phyloP scores from a whole-genome alignment of 345 rosid species.

The Excoecaria agallocha region DNA sequence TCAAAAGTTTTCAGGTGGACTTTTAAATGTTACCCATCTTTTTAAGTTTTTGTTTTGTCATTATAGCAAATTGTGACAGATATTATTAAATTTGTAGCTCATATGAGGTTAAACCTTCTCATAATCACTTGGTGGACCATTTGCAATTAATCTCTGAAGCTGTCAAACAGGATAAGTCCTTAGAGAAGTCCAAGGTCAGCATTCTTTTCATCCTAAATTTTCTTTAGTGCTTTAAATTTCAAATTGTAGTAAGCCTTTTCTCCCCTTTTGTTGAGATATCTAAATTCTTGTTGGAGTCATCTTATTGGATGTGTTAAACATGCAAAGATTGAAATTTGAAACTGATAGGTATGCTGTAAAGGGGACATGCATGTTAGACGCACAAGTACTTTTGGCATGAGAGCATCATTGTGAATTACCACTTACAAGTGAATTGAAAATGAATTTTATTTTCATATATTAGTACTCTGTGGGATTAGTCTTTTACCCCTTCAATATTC shows the following conservation, averaged over 20 bases:
- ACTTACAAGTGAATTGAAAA: neutral
- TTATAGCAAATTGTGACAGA: conserved; percentile 3
- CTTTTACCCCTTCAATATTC: neutral
- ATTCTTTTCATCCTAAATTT: neutral
- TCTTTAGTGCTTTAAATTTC: neutral
- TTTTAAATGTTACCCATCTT: neutral
- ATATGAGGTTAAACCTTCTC: conserved; percentile 64
- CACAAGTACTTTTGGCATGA: neutral
- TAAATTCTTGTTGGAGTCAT: neutral
- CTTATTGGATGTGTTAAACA: neutral
- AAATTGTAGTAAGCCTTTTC: neutral
- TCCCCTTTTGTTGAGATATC: no score
- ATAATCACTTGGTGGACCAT: conserved; percentile 76
- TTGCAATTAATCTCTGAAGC: conserved; percentile 57
- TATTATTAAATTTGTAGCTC: conserved; percentile 40
- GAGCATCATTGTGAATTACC: neutral
- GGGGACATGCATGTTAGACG: neutral
- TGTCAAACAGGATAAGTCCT: conserved; percentile 46
- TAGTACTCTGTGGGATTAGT: neutral
- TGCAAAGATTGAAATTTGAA: neutral
- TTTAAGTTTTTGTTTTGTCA: conserved; percentile 8
- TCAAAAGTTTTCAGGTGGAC: conserved; percentile 54
- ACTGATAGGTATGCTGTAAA: neutral
- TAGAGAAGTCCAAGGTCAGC: conserved; percentile 64
- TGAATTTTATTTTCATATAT: neutral